phyloP scores from a whole-genome alignment of 176 grass and related monocot genomes.

The Oryza glumipatula region DNA sequence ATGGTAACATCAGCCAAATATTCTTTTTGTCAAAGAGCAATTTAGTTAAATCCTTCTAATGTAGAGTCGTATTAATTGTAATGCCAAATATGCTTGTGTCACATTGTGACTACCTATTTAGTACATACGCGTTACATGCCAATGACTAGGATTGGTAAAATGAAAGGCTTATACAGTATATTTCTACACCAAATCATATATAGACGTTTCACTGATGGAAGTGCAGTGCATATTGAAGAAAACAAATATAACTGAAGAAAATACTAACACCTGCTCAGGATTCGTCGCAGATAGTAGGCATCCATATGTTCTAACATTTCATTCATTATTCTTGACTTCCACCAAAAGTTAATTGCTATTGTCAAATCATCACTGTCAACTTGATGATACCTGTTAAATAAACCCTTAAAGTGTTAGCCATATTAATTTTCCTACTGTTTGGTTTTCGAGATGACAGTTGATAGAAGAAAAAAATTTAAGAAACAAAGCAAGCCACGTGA shows the following conservation, averaged over 20 bases:
- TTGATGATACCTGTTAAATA: slow-evolving; percentile 92
- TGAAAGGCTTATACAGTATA: slow-evolving; percentile 1
- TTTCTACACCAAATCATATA: not conserved
- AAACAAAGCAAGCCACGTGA: not conserved
- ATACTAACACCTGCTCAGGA: slow-evolving; percentile 82
- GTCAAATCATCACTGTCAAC: slow-evolving; percentile 96
- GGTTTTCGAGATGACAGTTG: slow-evolving; percentile 14
- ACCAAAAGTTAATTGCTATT: slow-evolving; percentile 94
- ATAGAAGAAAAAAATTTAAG: not conserved
- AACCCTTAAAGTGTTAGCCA: slow-evolving; percentile 25
- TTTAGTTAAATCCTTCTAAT: slow-evolving; percentile 13
- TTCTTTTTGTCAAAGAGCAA: slow-evolving; percentile 7
- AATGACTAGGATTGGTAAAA: not conserved
- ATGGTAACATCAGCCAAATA: not conserved
- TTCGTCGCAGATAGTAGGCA: slow-evolving; percentile 83
- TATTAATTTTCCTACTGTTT: slow-evolving; percentile 10
- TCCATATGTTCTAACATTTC: slow-evolving; percentile 96
- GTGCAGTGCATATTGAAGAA: slow-evolving; percentile 9
- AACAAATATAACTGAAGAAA: slow-evolving; percentile 17
- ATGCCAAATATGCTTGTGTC: not conserved
- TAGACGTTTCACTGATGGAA: not conserved
- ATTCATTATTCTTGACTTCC: slow-evolving; percentile 84
- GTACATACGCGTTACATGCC: not conserved
- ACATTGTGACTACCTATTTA: not conserved
- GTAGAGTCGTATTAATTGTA: slow-evolving; percentile 10